A percentile compares a stretch with the other conserved stretches of the same genome.
phyloP scores from a whole-genome alignment of 2,329 filamentous ascomycete genomes.

The Aspergillus sp. region DNA sequence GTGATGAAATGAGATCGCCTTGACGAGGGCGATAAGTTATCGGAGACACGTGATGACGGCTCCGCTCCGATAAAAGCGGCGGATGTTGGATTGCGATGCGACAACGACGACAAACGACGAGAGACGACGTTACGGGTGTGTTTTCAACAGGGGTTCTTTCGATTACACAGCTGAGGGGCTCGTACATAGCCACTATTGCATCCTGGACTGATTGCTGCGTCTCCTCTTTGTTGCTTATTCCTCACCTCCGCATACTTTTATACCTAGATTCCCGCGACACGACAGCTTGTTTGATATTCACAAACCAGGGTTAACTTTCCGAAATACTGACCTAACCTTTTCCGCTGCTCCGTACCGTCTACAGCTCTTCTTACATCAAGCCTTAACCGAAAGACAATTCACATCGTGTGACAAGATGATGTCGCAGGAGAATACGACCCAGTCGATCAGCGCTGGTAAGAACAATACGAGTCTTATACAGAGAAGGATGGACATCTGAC shows the following conservation, averaged over 20 bases:
- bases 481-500: slow-evolving; percentile 1
- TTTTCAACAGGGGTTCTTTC: neutral
- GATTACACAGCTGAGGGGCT: neutral
- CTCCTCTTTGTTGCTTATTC: neutral
- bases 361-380: neutral
- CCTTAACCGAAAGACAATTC: neutral
- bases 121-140: neutral
- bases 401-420: slow-evolving; percentile 14
- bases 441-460: slow-evolving; percentile 31
- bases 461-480: neutral
- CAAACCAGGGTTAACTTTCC: neutral
- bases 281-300: neutral
- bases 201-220: neutral
- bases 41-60: slow-evolving; percentile 7
- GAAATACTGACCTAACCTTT: neutral
- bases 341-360: neutral
- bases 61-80: neutral
- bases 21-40: neutral
- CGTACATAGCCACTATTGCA: neutral
- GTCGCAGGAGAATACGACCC: slow-evolving; percentile 14
- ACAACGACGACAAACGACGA: neutral
- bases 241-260: neutral
- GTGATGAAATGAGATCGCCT: neutral
- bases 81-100: neutral
- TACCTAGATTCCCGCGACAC: neutral